phyloP scores from a whole-genome alignment of 2,329 filamentous ascomycete species.

The Fusarium austroafricanum region DNA sequence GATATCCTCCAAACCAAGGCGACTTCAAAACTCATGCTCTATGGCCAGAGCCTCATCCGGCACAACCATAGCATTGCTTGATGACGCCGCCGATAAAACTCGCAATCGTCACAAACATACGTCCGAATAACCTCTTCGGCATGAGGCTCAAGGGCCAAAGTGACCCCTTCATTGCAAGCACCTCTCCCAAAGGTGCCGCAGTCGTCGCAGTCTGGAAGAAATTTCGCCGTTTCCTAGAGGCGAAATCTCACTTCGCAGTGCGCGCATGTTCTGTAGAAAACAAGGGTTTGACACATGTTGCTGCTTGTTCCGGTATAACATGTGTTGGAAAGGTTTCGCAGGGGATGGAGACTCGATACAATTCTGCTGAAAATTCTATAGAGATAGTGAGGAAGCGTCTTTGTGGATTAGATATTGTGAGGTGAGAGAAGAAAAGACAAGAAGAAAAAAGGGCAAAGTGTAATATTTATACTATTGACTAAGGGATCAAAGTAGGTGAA shows the following conservation, averaged over 20 bases:
- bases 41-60: conserved; percentile 15
- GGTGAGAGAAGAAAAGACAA: neutral
- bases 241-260: conserved; percentile 30
- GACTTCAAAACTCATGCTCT: neutral
- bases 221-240: conserved; percentile 36
- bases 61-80: conserved; percentile 26
- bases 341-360: neutral
- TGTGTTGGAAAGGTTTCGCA: neutral
- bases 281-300: conserved; percentile 32
- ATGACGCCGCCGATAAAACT: conserved; percentile 10
- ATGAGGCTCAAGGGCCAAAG: conserved; percentile 28
- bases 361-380: neutral
- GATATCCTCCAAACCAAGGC: neutral
- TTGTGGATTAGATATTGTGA: neutral
- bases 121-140: conserved; percentile 19
- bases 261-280: conserved; percentile 34
- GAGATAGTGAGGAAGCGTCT: neutral
- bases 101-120: conserved; percentile 28
- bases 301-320: neutral
- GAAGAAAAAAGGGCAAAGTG: neutral
- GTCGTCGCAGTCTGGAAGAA: conserved; percentile 37
- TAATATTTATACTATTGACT: conserved; percentile 2
- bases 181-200: conserved; percentile 32
- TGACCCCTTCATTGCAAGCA: conserved; percentile 33
- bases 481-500: neutral